Evolutionary conservation across 2,329 filamentous ascomycete genomes (phyloP), one percentile per base, ranked within the genome.

Genomic region (Neocatenulostroma microsporum): DNA sequence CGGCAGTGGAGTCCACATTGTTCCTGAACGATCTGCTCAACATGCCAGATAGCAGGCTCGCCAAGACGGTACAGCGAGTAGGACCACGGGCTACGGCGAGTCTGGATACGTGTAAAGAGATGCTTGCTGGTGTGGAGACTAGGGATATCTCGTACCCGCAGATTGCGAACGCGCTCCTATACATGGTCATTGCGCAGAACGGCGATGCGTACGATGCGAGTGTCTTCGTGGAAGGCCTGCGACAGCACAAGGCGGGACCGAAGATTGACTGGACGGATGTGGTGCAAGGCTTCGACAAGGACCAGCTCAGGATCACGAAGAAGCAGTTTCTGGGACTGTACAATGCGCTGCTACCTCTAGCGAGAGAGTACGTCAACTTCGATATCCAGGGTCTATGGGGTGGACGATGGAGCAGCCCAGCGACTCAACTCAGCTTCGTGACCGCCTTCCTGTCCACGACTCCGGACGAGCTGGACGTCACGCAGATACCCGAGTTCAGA

Each of bases 371-470:
- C 31, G 66, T 73, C 12, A 67, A 68, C 18, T 78, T 96, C 50
- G 85, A 95, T 56, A 82, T 98, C 29, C 87, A 95, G 58, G 74
- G 73, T 25, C 68, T 98, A 15, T 96, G 91, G 88, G 88, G 88
- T 40, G 88, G 88, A 6, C 37, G 44, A 26, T 98, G 93, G 89
- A 78, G 81, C 44, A 77, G 93, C 48, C 76, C 82, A 11, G 80
- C 94, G 44, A 85, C 91, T 0, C 89, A 96, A 47, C 68, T 98
- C 23, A 93, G 88, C n/a, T 95, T 96, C 57, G 76, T 96, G 36
- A 82, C 82, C 45, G 87, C 87, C 13, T 95, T 89, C 57, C 72
- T 89, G 15, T 84, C 83, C 3, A 73, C 88, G 39, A 76, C 74
- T 10, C 73, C 81, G 0, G 76, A 84, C 19, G 76, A 88, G 51